phyloP scores from a whole-genome alignment of 2,329 filamentous ascomycete species.

The Colletotrichum neosansevieriae region DNA sequence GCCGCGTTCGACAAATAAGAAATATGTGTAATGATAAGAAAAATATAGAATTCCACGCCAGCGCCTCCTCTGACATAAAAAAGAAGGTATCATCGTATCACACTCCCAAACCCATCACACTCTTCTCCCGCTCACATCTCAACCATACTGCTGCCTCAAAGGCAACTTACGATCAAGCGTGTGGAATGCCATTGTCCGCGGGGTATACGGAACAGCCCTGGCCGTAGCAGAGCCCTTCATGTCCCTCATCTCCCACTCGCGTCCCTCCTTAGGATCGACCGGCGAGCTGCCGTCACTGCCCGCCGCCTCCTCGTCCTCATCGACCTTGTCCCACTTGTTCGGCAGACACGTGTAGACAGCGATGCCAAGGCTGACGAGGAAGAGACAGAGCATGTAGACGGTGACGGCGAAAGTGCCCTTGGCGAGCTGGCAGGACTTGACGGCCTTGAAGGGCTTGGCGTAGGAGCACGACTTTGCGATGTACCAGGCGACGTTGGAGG shows the following conservation, averaged over 20 bases:
- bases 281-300: slow-evolving; percentile 46
- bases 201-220: slow-evolving; percentile 66
- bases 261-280: slow-evolving; percentile 51
- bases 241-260: slow-evolving; percentile 70
- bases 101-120: too few species aligned
- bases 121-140: not conserved
- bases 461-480: slow-evolving; percentile 76
- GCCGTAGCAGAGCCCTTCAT: slow-evolving; percentile 55
- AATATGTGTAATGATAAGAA: not conserved
- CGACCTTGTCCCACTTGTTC: slow-evolving; percentile 65
- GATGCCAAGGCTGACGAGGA: slow-evolving; percentile 69
- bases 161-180: slow-evolving; percentile 70
- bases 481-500: slow-evolving; percentile 78
- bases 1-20: not conserved
- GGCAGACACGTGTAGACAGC: slow-evolving; percentile 70
- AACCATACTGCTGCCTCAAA: slow-evolving; percentile 53
- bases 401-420: slow-evolving; percentile 75
- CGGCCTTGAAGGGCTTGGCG: slow-evolving; percentile 64
- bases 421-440: slow-evolving; percentile 74
- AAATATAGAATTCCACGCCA: not conserved
- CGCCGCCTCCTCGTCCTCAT: slow-evolving; percentile 52
- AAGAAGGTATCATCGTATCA: not conserved
- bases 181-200: slow-evolving; percentile 76
- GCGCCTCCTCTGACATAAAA: not conserved
- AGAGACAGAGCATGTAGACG: slow-evolving; percentile 74